phyloP scores from a whole-genome alignment of 1,284 basidiomycete species.

The Apiotrichum sp. region DNA sequence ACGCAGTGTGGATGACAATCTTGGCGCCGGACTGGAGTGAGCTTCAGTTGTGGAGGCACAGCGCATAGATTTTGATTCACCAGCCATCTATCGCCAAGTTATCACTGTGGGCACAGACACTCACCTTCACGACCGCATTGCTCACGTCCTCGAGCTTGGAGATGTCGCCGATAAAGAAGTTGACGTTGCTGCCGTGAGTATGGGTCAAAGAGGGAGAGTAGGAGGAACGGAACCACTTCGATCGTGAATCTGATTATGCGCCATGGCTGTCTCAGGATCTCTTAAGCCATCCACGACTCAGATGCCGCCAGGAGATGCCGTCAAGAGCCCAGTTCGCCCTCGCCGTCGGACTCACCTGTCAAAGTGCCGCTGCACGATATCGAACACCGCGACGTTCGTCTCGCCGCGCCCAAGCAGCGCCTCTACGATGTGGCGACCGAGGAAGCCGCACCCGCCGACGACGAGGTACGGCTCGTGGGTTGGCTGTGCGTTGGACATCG shows the following conservation, averaged over 20 bases:
- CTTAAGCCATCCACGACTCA: not conserved
- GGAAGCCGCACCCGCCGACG: constrained; percentile 85
- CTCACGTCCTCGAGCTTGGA: constrained; percentile 66
- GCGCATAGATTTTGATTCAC: too few species aligned
- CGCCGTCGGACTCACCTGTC: constrained; percentile 48
- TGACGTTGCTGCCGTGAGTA: constrained; percentile 55
- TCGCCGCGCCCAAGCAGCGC: constrained; percentile 71
- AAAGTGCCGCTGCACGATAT: constrained; percentile 78
- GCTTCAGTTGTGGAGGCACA: not conserved
- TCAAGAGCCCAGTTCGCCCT: too few species aligned
- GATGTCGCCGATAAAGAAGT: constrained; percentile 81
- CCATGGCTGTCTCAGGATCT: too few species aligned
- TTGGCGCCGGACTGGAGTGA: constrained; percentile 64
- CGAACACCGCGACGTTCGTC: constrained; percentile 68
- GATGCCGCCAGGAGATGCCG: too few species aligned
- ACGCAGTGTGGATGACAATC: constrained; percentile 92
- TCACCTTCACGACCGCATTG: constrained; percentile 65
- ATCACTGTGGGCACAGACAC: constrained; percentile 21
- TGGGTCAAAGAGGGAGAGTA: not conserved
- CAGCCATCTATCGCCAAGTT: not conserved
- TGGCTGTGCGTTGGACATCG: constrained; percentile 17
- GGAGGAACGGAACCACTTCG: too few species aligned
- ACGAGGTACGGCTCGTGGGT: constrained; percentile 55
- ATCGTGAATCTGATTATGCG: too few species aligned
- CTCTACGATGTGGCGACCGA: constrained; percentile 84